Evolutionary conservation across 768 basidiomycete species (phyloP).

Genomic region (Melanogaster broomeanus): DNA sequence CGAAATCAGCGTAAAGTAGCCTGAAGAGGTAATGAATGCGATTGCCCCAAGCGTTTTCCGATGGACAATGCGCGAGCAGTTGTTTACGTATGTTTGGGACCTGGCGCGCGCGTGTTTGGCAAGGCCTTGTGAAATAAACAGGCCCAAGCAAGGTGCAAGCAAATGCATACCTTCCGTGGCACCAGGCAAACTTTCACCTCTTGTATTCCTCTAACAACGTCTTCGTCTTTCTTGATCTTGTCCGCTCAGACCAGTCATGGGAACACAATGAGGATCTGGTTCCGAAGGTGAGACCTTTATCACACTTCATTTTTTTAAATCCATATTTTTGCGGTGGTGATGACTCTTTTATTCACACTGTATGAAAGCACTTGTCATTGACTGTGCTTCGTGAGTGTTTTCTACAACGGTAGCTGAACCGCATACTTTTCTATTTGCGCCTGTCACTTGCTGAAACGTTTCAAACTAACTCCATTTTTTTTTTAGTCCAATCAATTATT

Average conservation of each 20-base stretch:
- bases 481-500: not conserved
- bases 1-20: slow-evolving; percentile 3
- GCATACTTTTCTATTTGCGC: slow-evolving; percentile 14
- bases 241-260: not conserved
- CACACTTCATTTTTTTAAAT: not conserved
- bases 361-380: slow-evolving; percentile 53
- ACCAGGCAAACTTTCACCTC: not conserved
- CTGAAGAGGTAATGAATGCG: slow-evolving; percentile 3
- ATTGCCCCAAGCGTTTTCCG: not conserved
- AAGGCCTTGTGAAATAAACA: slow-evolving; percentile 17
- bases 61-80: slow-evolving; percentile 6
- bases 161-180: not conserved
- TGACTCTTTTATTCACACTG: slow-evolving; percentile 76
- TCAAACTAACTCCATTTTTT: slow-evolving; percentile 8
- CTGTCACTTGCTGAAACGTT: not conserved
- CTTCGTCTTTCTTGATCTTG: not conserved
- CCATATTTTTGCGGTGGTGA: slow-evolving; percentile 39
- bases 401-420: slow-evolving; percentile 90
- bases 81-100: slow-evolving; percentile 20
- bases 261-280: not conserved
- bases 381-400: slow-evolving; percentile 52
- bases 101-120: slow-evolving; percentile 4
- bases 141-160: slow-evolving; percentile 16
- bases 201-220: too few relatives aligned
- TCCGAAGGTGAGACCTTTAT: slow-evolving; percentile 17